Base-by-base conservation (phyloP, 2,329 filamentous ascomycete genomes). In the Escovopsis sp. region DNA sequence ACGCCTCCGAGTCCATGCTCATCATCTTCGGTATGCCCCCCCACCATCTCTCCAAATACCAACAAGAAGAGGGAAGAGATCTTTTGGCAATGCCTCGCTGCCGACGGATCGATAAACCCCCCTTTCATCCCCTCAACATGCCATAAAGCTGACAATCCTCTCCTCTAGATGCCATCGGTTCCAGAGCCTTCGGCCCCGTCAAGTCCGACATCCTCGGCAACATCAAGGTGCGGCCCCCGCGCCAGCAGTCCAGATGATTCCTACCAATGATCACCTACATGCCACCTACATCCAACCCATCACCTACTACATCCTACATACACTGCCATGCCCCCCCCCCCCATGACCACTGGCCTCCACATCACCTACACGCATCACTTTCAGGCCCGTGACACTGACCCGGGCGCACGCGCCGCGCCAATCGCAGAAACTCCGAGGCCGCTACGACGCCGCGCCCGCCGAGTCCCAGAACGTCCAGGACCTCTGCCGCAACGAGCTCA, bases 201-300 rank as follows among this genome's bases (percentile, higher is more conserved):
- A 94, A 94, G 72, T 80, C 63, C 47, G 90, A 98, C 60, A 82
- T 98, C 66, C 58, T 74, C 33, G 83, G 83, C 56, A 98, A 98
- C 63, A 72, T 96, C 63, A 87, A 86, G 72, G 85, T 90, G 9
- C 29, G 4, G 21, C 21, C 12, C 17, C 15, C 15, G 25, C 17
- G 17, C n/a, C 17, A 18, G 21, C 9, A 5, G 6, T 34, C 21
- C 8, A 17, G 16, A 25, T 12, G 17, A 8, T 29, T 13, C 4
- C 26, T 7, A 37, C 35, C 5, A n/a, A 13, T 12, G 40, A 37
- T 25, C 27, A 36, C 46, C 52, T 18, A 50, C 41, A 27, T 23
- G 34, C 14, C n/a, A n/a, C n/a, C 13, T 13, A 2, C n/a, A n/a
- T n/a, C n/a, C n/a, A n/a, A n/a, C n/a, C n/a, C n/a, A n/a, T n/a